Evolutionary conservation across 805 yeast genomes (phyloP).

Genomic region (Candida odintsovae): DNA sequence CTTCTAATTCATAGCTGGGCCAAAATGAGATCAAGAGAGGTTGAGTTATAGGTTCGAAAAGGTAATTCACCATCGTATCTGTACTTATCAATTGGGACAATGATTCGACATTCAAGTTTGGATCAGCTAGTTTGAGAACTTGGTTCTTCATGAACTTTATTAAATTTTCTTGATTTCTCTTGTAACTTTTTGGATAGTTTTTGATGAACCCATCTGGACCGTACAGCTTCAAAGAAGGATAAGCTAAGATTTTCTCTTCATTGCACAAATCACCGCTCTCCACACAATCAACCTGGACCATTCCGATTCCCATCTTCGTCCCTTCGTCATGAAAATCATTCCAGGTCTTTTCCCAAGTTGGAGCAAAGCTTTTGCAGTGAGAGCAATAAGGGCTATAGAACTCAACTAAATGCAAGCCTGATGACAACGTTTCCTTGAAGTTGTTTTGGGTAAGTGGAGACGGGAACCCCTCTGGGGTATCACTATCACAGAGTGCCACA

Average conservation of each 20-base stretch:
- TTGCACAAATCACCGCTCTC: conserved; percentile 82
- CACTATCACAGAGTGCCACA: background rate
- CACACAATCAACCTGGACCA: conserved; percentile 82
- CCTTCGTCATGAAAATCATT: conserved; percentile 40
- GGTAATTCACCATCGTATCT: conserved; percentile 38
- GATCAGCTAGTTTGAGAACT: conserved; percentile 38
- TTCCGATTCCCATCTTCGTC: conserved; percentile 37
- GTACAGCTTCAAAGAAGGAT: conserved; percentile 69
- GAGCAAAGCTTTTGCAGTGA: conserved; percentile 78
- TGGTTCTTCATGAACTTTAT: conserved; percentile 49
- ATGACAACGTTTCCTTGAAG: conserved; percentile 44
- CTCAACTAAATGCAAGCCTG: conserved; percentile 71
- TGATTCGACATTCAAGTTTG: conserved; percentile 35
- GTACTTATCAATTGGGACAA: conserved; percentile 34
- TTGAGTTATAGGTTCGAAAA: conserved; percentile 34
- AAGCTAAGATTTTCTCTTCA: conserved; percentile 54
- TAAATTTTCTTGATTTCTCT: conserved; percentile 44
- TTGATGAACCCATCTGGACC: conserved; percentile 45
- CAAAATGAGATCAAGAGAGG: conserved; percentile 62
- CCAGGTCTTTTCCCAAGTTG: conserved; percentile 74
- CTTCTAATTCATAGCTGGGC: conserved; percentile 45
- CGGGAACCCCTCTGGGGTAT: conserved; percentile 32
- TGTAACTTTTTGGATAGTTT: conserved; percentile 42
- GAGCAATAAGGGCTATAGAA: conserved; percentile 86
- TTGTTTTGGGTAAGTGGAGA: conserved; percentile 40